Conservation (phyloP, 2,329 filamentous ascomycete genomes). For the Ascochyta clinopodiicola region DNA sequence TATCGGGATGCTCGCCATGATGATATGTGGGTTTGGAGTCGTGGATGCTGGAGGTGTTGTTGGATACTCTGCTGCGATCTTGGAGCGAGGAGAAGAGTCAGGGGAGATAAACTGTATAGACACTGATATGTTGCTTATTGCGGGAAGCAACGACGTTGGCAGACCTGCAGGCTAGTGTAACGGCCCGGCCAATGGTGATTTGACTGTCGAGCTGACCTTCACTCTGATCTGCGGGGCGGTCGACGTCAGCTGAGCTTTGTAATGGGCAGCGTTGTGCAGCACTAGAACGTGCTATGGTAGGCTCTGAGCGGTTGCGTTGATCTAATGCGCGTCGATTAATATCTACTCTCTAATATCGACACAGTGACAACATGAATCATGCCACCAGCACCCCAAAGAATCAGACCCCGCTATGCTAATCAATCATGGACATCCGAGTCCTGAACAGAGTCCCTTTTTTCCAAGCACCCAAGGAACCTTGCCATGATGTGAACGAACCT, state of each 20-base stretch:
- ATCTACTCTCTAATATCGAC: neutral
- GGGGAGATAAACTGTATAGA: neutral
- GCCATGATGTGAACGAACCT: neutral
- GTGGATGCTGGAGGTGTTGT: no score
- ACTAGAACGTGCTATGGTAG: no score
- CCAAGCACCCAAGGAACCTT: neutral
- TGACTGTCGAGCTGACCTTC: no score
- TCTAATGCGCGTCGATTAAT: neutral
- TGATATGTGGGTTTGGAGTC: neutral
- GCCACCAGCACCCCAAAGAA: neutral
- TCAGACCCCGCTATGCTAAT: constrained; percentile 10
- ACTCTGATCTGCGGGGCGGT: no score
- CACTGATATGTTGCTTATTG: neutral
- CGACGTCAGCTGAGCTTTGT: no score
- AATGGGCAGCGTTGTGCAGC: no score
- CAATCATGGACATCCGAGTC: neutral
- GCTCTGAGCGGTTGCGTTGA: neutral
- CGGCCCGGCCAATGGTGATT: neutral
- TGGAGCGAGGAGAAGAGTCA: neutral
- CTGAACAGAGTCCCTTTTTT: neutral
- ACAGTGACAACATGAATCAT: neutral
- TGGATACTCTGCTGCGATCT: neutral
- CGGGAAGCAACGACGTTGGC: neutral
- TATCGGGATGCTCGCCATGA: constrained; percentile 32
- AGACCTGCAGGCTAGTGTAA: neutral